Base-by-base conservation (phyloP, 192 early-diverging fungal species). In the Spizellomyces sp. region DNA sequence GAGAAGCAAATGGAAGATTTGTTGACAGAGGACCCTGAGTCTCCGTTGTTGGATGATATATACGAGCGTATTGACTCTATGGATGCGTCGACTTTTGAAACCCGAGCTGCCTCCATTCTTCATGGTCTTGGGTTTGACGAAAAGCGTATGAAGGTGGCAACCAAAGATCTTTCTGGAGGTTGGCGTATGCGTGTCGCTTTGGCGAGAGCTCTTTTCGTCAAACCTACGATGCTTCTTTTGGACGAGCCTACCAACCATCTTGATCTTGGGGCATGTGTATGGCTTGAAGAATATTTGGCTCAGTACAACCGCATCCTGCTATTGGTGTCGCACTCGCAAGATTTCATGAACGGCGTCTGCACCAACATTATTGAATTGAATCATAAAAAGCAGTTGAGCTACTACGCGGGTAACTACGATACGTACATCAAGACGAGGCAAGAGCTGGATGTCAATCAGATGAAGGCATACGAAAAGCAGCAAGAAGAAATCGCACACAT, bases 131-230 rank as follows among this genome's bases (percentile, higher is more conserved):
- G 98, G 62, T 99, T 99, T 82, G 84, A 79, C 67, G 85, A 90
- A 71, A 82, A 84, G 44, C 90, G 90, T 63, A 98, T 98, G 96
- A 82, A 88, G 73, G 91, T 93, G 83, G 86, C 85, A 73, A 99
- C 98, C 59, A 95, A 93, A 86, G 94, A 96, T 74, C 89, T 99
- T 78, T 98, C 96, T 77, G 98, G 98, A 89, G 98, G 98, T 78
- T 99, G 98, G 98, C 89, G 98, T 69, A 99, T 99, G 98, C 86
- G 98, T 75, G 98, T 99, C 57, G 92, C 96, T 6, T 89, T 99
- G 42, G 95, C 98, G 48, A 87, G 92, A 73, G 96, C 96, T 66
- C 85, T 99, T 78, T 99, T 99, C 84, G 94, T 95, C 75, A 93
- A 91, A 62, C 98, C 98, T 36, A 88, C 84, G 7, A 68, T 89